Base-by-base conservation (phyloP, 805 yeast species). In the Lachancea meyersii region DNA sequence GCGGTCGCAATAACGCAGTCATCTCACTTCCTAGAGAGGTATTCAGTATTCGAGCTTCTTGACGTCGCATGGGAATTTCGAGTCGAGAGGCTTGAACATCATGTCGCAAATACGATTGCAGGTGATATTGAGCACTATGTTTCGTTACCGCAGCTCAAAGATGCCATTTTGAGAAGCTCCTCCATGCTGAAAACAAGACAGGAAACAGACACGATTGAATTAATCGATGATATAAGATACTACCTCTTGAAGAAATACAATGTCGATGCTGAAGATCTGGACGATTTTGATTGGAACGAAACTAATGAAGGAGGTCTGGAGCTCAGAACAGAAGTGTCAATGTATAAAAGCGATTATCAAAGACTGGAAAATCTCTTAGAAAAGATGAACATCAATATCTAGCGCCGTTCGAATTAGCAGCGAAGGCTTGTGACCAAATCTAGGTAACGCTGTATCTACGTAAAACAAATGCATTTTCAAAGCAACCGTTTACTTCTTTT, bases 131-230 rank as follows among this genome's bases (percentile, higher is more conserved):
- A 50, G 8, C 43, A 36, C 21, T 78, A 56, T 58, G 50, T 66
- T 5, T 31, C 49, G 1, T 64, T 64, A n/a, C 59, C 63, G 1
- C 71, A 69, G 33, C 68, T 77, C 40, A 53, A 60, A 38, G 64
- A 57, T 13, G 63, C 63, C 0, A 55, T 72, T 14, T 57, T 71
- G 17, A 70, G 68, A 48, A 70, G 77, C 55, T 82, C 91, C 0
- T 48, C 53, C 13, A 64, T 86, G 51, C 82, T 85, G 38, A 54
- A 71, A 17, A 61, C 58, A 13, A 71, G 93, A 55, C 79, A 85
- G 50, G 86, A 79, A 46, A 80, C 84, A 0, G 95, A 85, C 63
- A 81, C 91, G 1, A 81, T 85, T 54, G 95, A 85, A 53, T 65
- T 85, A 50, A 68, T 85, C 21, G 95, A 84, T 60, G 94, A 84